These are phyloP conservation scores for Dactylis glomerata DNA, from an alignment of 176 grass and related monocot genomes.

Conservation along the genomic window DNA sequence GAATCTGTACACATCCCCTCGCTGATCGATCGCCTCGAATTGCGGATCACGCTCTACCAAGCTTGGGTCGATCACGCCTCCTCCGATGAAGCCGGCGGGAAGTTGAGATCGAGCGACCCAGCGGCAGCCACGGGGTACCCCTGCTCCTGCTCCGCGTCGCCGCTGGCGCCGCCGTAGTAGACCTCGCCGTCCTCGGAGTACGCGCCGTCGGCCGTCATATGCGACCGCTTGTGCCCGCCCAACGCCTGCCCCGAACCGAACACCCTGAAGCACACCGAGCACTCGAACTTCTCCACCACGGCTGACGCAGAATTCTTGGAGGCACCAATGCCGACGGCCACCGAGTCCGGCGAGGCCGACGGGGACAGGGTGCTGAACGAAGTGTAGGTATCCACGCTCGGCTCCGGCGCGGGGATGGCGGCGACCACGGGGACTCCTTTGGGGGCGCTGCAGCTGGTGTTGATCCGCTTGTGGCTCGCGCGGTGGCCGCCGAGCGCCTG, in stretches of 20 bases:
- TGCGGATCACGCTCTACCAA: conserved; percentile 41
- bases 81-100: conserved; percentile 45
- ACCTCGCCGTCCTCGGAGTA: conserved; percentile 9
- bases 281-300: conserved; percentile 33
- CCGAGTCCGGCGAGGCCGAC: conserved; percentile 34
- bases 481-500: conserved; percentile 82
- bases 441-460: conserved; percentile 42
- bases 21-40: conserved; percentile 25
- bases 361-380: conserved; percentile 25
- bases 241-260: conserved; percentile 56
- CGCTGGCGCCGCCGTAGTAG: conserved; percentile 17
- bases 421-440: background rate
- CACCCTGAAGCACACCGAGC: conserved; percentile 43
- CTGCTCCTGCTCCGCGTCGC: conserved; percentile 10
- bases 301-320: background rate
- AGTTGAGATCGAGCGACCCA: conserved; percentile 64
- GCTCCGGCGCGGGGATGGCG: conserved; percentile 14
- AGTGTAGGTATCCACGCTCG: conserved; percentile 42
- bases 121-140: background rate
- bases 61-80: conserved; percentile 31
- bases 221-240: conserved; percentile 56
- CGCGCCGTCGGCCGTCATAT: conserved; percentile 17
- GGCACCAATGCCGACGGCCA: conserved; percentile 12
- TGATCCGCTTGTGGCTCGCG: conserved; percentile 70
- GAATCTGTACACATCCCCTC: conserved; percentile 45